Base-by-base conservation (phyloP, 1,139 yeast genomes). In the Lodderomyces orthopsilosis region DNA sequence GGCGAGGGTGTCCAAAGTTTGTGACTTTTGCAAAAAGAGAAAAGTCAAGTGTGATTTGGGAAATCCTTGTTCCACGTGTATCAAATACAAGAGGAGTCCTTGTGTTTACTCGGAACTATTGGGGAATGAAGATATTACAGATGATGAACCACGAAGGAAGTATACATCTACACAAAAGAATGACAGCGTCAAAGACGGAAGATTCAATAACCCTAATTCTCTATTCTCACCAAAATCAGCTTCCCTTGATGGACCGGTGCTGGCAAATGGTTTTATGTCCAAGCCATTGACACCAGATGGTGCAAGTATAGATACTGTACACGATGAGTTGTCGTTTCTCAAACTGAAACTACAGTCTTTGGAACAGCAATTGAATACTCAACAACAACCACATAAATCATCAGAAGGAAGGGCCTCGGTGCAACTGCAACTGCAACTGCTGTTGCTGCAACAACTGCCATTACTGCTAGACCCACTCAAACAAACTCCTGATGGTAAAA, bases 11-110 rank as follows among this genome's bases (percentile, higher is more conserved):
- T 63, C 70, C 18, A 56, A 65, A 40, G 75, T 70, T 22, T 71
- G 77, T 52, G 64, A 60, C 38, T 68, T 69, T 49, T 71, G 77
- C 53, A 66, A 66, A 44, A 59, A 58, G 46, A 49, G 77, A 24
- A 72, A 72, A 52, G 73, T 71, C 44, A 69, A 66, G 43, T 72
- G 77, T 57, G 74, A 71, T 50, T 57, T 68, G 42, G 71, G 64
- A 3, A 55, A 52, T 30, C 77, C 77, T 6, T 72, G 77, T 45
- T 58, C 70, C 10, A 63, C 71, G 9, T 72, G 77, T 51, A 61
- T 60, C 40, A 69, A 66, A 48, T 67, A 66, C 45, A 62, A 65
- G 32, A 63, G 60, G 21, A 44, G 45, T 38, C 57, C 58, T 12
- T 59, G 74, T 49, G 49, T 46, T n/a, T 61, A 61, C 47, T 37